Evolutionary conservation across 352 stramenopile species (phyloP).

Genomic region (Globisporangium okanoganense): DNA sequence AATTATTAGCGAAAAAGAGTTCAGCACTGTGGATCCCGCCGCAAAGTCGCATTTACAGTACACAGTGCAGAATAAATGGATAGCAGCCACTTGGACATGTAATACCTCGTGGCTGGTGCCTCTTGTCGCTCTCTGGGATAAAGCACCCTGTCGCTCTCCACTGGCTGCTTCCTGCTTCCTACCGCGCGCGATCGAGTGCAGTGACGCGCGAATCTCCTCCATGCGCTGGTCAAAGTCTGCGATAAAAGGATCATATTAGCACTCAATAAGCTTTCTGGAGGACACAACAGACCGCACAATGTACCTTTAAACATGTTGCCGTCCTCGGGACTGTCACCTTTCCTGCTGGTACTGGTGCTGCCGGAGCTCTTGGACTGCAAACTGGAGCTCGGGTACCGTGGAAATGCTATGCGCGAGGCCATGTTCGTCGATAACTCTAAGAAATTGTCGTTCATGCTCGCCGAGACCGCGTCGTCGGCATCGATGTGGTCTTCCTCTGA

Average conservation of each 20-base stretch:
- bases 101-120: neutral
- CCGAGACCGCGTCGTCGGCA: neutral
- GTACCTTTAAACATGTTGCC: constrained; percentile 24
- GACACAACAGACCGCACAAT: no score
- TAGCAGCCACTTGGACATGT: neutral
- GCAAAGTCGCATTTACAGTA: neutral
- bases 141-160: no score
- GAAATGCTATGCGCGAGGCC: neutral
- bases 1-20: neutral
- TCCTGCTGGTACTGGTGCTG: neutral
- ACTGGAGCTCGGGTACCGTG: neutral
- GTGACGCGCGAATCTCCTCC: constrained; percentile 63
- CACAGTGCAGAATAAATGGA: neutral
- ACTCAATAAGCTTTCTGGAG: no score
- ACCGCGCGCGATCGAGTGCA: constrained; percentile 47
- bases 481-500: neutral
- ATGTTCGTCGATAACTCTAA: neutral
- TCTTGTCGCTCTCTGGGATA: neutral
- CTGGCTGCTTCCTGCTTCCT: constrained; percentile 14
- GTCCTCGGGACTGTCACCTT: neutral
- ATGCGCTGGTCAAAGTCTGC: constrained; percentile 69
- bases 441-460: constrained; percentile 3
- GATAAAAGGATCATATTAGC: no score
- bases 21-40: constrained; percentile 1
- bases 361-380: neutral